Evolutionary conservation across 2,329 filamentous ascomycete genomes (phyloP), one percentile per base, ranked within the genome.

Genomic region (Trichoderma simmonsii): DNA sequence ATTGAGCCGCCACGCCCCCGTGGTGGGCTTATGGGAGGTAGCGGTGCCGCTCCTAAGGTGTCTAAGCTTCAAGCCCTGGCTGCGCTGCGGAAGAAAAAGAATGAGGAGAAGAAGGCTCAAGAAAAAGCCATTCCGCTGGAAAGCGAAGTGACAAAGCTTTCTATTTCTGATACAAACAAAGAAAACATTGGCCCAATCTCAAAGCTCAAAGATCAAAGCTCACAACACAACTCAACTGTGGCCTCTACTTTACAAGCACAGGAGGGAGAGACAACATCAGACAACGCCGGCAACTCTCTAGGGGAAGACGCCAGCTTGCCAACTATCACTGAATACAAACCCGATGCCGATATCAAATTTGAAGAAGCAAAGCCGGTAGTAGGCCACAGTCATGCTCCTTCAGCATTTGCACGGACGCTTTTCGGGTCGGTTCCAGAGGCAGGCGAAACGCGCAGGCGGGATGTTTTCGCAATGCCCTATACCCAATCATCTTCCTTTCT

Each of bases 51-150:
- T n/a, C 86, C 89, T 3, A 96, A 95, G 78, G 87, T 93, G 81
- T 97, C 95, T 6, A 99, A 99, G 78, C 85, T 99, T 60, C 95
- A 97, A 77, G 94, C 94, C 62, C 85, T 99, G 56, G 95, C 95
- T 66, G 94, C 94, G 39, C 92, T 93, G 69, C 88, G 94, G 32
- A 95, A 94, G 80, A 95, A 93, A 82, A 97, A 94, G 81, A 90
- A 90, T 15, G 90, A 90, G 34, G 90, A 91, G 51, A 90, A 88
- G 76, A 84, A 80, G 64, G 80, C 77, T 15, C 73, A 77, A 24
- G 76, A 77, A 28, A 78, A 75, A n/a, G 62, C 75, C 4, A 26
- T 72, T 4, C 77, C 76, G n/a, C 65, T 77, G 12, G 77, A 79
- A 70, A 76, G 73, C 32, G 78, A 76, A 21, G 73, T 83, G 8